A percentile compares a stretch with the other conserved stretches of the same genome.
Evolutionary conservation across 768 basidiomycete genomes (phyloP).

Genomic region (Phanerodontia chrysosporium): DNA sequence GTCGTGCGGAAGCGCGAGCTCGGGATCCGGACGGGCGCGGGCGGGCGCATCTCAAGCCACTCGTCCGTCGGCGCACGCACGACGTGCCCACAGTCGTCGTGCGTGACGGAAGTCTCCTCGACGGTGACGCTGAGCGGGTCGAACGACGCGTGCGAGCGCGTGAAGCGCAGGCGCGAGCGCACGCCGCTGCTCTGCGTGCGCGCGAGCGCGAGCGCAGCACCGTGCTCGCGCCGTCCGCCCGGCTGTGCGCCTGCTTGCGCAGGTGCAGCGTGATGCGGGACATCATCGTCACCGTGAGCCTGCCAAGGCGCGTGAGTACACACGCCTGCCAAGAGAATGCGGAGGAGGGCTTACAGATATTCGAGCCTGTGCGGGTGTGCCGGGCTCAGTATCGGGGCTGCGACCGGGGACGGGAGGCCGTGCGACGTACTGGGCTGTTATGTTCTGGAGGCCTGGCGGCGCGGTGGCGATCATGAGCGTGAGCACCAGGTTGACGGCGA

Average conservation of each 20-base stretch:
- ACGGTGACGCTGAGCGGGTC: constrained; percentile 3
- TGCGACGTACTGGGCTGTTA: constrained; percentile 31
- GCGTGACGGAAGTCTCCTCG: constrained; percentile 8
- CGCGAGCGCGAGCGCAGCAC: too few species aligned
- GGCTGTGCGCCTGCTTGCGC: constrained; percentile 30
- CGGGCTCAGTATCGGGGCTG: neutral
- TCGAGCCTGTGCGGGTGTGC: constrained; percentile 24
- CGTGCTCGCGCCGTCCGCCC: too few species aligned
- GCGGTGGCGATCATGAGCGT: constrained; percentile 36
- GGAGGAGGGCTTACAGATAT: constrained; percentile 35
- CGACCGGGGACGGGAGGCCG: neutral
- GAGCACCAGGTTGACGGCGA: constrained; percentile 32
- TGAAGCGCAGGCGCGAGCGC: constrained; percentile 12
- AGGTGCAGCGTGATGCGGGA: constrained; percentile 64
- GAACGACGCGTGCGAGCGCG: neutral
- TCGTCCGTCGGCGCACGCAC: neutral
- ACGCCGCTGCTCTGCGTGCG: neutral
- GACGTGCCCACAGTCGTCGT: constrained; percentile 8
- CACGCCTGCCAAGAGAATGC: neutral
- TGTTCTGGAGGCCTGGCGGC: constrained; percentile 28
- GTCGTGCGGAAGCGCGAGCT: neutral
- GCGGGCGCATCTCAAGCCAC: constrained; percentile 9
- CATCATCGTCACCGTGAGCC: constrained; percentile 55
- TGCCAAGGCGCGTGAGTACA: neutral
- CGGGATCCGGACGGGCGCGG: neutral